Evolutionary conservation across 1,139 yeast species (phyloP), one percentile per base, ranked within the genome.

Genomic region (Debaryomycetaceae sp.): DNA sequence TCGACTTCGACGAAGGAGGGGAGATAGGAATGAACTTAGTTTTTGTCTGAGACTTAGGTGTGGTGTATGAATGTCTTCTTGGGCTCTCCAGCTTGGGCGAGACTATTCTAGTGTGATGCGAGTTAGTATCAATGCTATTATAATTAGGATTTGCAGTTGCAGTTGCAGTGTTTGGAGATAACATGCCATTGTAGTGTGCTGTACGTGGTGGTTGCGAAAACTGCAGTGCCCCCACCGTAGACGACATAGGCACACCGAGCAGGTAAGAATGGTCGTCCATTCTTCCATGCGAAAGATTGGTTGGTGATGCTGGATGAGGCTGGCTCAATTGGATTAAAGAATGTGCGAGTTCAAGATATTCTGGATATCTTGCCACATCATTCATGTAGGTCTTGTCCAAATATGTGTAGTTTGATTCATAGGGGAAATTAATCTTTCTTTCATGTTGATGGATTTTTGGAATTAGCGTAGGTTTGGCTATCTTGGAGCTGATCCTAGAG

Each of bases 351-450:
- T 72, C 76, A 52, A 72, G 60, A 48, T 72, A 72, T 52, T 71
- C 76, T n/a, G 77, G 77, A 51, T 67, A 72, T 46, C 54, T 62
- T 43, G 67, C 70, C 34, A 72, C 74, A 49, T 72, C 78, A 31
- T 59, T 66, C 52, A 72, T 55, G 46, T 72, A 72, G 6, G 76
- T 69, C 45, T 67, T 61, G 51, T 70, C 70, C 51, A 70, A 58
- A 50, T 77, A 77, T 14, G 79, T 73, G 51, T 77, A 77, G 49
- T 77, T 75, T 17, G 77, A 73, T 50, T 76, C 79, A 52, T 71
- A 78, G 6, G 82, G 82, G 50, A 74, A 78, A 52, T 75, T 72
- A 36, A 74, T 69, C 47, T 69, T 69, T 38, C 69, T 58, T 43
- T 66, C 73, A 30, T 54, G 50, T 30, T 41, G 42, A 28, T 44